Evolutionary conservation across 805 yeast genomes (phyloP).

Genomic region (Lachancea nothofagi): DNA sequence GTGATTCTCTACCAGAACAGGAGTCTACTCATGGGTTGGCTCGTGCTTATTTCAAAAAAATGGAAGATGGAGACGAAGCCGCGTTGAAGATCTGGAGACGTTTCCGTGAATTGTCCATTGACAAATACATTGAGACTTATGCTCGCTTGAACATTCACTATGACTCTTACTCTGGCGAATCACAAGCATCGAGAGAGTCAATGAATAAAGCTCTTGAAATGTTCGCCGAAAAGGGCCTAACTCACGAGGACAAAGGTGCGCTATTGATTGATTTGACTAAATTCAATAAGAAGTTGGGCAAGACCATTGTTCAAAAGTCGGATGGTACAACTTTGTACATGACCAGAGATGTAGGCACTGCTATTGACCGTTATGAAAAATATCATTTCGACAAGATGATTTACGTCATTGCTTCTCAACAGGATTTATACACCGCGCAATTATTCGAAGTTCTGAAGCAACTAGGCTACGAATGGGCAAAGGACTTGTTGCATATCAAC

Average conservation of each 20-base stretch:
- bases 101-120: constrained; percentile 88
- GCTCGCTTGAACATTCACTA: constrained; percentile 85
- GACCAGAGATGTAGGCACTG: constrained; percentile 96
- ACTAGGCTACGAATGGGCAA: constrained; percentile 86
- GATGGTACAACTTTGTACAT: constrained; percentile 93
- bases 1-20: constrained; percentile 42
- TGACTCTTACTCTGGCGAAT: constrained; percentile 92
- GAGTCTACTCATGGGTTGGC: constrained; percentile 73
- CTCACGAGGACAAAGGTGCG: constrained; percentile 89
- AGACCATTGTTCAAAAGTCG: constrained; percentile 84
- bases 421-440: constrained; percentile 90
- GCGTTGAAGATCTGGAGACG: constrained; percentile 76
- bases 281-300: constrained; percentile 87
- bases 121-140: constrained; percentile 78
- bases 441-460: constrained; percentile 89
- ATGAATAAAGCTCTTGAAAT: constrained; percentile 61
- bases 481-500: constrained; percentile 72
- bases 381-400: constrained; percentile 92
- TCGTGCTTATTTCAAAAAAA: constrained; percentile 74
- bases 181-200: constrained; percentile 73
- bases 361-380: constrained; percentile 78
- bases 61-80: constrained; percentile 89
- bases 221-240: constrained; percentile 62
- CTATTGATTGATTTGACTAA: constrained; percentile 76
- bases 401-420: constrained; percentile 93